Base-by-base conservation (phyloP, 164 flowering plant species). In the Tetracentron sinense region DNA sequence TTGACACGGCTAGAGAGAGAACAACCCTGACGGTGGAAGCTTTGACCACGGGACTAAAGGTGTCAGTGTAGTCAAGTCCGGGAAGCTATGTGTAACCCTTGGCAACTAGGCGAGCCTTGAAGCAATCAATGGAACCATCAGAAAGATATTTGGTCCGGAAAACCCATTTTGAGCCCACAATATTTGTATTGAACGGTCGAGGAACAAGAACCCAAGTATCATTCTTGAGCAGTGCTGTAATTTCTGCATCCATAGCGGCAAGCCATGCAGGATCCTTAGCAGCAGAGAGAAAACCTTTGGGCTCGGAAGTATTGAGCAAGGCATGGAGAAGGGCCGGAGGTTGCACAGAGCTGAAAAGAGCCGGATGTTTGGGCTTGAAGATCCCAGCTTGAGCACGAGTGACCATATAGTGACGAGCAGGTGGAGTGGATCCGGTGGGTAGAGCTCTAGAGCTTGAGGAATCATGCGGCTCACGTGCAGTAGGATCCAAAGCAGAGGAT, bases 1-100 rank as follows among this genome's bases (percentile, higher is more conserved):
- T 35, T 19, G 60, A 22, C 4, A 68, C 46, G 30, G 71, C 65
- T 6, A 68, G 42, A 31, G 71, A 52, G 10, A 60, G 46, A 12
- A 68, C 71, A 51, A 68, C 60, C 6, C 60, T 52, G 21, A 53
- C 46, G 1, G 66, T 68, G 20, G 65, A 21, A 44, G 49, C 58
- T 26, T 67, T 67, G 51, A 67, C 35, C 6, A 67, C 65, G 26
- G 50, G 70, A 60, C 64, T 67, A 26, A 67, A 51, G 16, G 70
- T 67, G 38, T 60, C 59, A 12, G 42, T 33, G 51, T 33, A 67
- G 63, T 67, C 58, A 12, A 50, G 62, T 0, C 70, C 52, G 7
- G 64, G 57, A 2, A 42, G 12, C 27, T 67, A 58, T 0, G 42
- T 60, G 47, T 46, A 66, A 1, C 63, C 42, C 28, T 66, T 56